Conservation (phyloP, 805 yeast species). For the Maudiozyma saulgeensis region DNA sequence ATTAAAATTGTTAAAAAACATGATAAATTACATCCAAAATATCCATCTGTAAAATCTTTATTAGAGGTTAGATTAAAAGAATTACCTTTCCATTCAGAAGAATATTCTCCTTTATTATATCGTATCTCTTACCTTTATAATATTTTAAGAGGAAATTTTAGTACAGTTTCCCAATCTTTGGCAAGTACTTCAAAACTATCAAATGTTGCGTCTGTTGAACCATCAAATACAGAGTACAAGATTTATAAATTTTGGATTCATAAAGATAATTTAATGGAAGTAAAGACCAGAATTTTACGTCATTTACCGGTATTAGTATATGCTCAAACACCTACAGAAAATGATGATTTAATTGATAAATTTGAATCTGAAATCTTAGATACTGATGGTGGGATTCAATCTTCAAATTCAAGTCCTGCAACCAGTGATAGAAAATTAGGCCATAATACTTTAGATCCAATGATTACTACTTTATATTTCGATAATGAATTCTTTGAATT, state of each 20-base stretch:
- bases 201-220: conserved; percentile 24
- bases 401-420: conserved; percentile 35
- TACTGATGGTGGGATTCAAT: conserved; percentile 17
- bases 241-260: conserved; percentile 92
- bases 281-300: conserved; percentile 87
- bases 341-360: conserved; percentile 21
- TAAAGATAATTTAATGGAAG: conserved; percentile 95
- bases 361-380: conserved; percentile 21
- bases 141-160: conserved; percentile 56
- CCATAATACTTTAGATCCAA: conserved; percentile 52
- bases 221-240: conserved; percentile 34
- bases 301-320: conserved; percentile 88
- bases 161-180: conserved; percentile 29
- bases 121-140: conserved; percentile 75
- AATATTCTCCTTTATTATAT: conserved; percentile 82
- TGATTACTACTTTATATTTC: conserved; percentile 77
- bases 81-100: conserved; percentile 89
- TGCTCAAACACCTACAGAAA: conserved; percentile 31
- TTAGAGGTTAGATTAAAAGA: conserved; percentile 79
- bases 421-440: conserved; percentile 26
- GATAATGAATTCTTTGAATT: conserved; percentile 77
- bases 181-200: conserved; percentile 31
- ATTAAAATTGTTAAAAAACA: conserved; percentile 92
- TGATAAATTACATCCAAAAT: conserved; percentile 79
- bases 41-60: conserved; percentile 76